Conservation (phyloP, 1,139 yeast species). For the Geotrichum restrictum region DNA sequence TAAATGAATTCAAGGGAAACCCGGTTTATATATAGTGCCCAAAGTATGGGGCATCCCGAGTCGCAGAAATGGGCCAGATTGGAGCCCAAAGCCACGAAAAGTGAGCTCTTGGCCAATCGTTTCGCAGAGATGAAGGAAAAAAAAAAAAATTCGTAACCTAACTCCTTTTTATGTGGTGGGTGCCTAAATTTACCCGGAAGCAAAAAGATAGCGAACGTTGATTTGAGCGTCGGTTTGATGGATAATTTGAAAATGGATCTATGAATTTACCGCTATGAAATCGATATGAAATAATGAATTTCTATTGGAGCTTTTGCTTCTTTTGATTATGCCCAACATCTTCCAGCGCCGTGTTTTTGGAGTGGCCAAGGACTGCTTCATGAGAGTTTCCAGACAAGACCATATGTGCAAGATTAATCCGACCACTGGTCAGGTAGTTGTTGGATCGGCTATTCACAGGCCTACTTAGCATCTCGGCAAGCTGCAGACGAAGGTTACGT, state of each 20-base stretch:
- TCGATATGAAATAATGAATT: conserved; percentile 11
- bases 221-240: no score
- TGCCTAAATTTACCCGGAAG: conserved; percentile 7
- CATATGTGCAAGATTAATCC: conserved; percentile 78
- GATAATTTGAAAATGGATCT: no score
- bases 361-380: conserved; percentile 65
- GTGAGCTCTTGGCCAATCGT: no score
- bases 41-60: background rate
- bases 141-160: background rate
- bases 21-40: background rate
- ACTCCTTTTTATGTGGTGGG: conserved; percentile 14
- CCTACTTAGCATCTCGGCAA: conserved; percentile 51
- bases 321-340: conserved; percentile 44
- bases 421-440: conserved; percentile 76
- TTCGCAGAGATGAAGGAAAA: background rate
- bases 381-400: conserved; percentile 71
- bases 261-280: background rate
- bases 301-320: conserved; percentile 26
- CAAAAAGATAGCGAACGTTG: no score
- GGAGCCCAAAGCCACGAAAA: no score
- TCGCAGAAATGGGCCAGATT: no score
- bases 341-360: conserved; percentile 64
- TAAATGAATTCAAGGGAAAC: background rate
- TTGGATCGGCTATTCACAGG: conserved; percentile 49
- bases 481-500: conserved; percentile 50